Evolutionary conservation across 2,329 filamentous ascomycete genomes (phyloP).

Genomic region (Fusarium sp.): DNA sequence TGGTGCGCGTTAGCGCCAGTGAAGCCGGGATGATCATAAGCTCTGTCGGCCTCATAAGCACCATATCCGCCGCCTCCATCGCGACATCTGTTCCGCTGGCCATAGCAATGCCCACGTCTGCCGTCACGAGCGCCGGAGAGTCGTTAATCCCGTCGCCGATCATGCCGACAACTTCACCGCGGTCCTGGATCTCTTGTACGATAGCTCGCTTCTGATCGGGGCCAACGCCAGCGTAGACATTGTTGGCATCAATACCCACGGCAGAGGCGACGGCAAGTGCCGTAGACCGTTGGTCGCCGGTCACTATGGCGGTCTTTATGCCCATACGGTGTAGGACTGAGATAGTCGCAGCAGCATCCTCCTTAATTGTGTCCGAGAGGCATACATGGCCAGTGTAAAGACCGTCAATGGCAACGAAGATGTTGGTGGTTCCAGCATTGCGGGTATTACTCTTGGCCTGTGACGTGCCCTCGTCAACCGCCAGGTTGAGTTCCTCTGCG

Average conservation of each 20-base stretch:
- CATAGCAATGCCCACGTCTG: slow-evolving; percentile 92
- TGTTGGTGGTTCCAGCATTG: slow-evolving; percentile 84
- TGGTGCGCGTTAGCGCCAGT: slow-evolving; percentile 82
- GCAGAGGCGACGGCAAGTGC: slow-evolving; percentile 83
- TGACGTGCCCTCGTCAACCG: slow-evolving; percentile 42
- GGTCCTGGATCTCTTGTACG: slow-evolving; percentile 76
- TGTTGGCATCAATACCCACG: slow-evolving; percentile 79
- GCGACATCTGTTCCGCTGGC: slow-evolving; percentile 93
- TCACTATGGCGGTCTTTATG: slow-evolving; percentile 89
- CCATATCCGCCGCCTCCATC: slow-evolving; percentile 95
- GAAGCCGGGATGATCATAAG: slow-evolving; percentile 92
- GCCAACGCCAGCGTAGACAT: slow-evolving; percentile 85
- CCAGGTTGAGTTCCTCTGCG: slow-evolving; percentile 65
- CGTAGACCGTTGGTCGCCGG: slow-evolving; percentile 87
- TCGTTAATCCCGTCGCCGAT: slow-evolving; percentile 99
- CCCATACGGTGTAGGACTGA: slow-evolving; percentile 84
- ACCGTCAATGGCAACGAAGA: slow-evolving; percentile 88
- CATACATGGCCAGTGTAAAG: slow-evolving; percentile 83
- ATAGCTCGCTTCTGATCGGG: slow-evolving; percentile 93
- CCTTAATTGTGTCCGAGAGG: slow-evolving; percentile 90
- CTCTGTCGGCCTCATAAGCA: slow-evolving; percentile 91
- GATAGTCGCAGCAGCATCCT: slow-evolving; percentile 82
- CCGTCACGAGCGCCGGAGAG: slow-evolving; percentile 91
- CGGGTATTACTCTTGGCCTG: slow-evolving; percentile 21
- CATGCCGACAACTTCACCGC: slow-evolving; percentile 88